These are phyloP conservation scores for Naematelia encephala DNA, from an alignment of 768 basidiomycete species.

Conservation along the genomic window DNA sequence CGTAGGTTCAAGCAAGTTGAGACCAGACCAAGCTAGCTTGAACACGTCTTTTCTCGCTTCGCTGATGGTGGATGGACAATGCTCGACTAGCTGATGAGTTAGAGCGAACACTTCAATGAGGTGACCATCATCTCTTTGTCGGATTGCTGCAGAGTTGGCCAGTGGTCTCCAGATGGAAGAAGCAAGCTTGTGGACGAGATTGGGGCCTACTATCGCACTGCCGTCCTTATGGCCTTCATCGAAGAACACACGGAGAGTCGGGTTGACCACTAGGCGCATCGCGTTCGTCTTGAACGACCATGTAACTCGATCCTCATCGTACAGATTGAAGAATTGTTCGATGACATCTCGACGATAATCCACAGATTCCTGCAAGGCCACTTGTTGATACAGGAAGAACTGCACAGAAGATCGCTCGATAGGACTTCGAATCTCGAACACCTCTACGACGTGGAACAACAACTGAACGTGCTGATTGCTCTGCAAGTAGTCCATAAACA, in stretches of 20 bases:
- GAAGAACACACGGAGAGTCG: conserved; percentile 75
- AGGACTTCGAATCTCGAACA: conserved; percentile 74
- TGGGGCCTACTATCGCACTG: conserved; percentile 52
- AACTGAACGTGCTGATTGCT: conserved; percentile 77
- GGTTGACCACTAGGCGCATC: conserved; percentile 76
- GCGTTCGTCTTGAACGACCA: conserved; percentile 69
- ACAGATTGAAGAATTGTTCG: conserved; percentile 80
- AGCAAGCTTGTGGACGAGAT: conserved; percentile 65
- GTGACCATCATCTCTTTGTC: conserved; percentile 67
- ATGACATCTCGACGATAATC: conserved; percentile 73
- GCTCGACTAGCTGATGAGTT: conserved; percentile 81
- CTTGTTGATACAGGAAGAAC: conserved; percentile 80
- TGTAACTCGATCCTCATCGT: conserved; percentile 61
- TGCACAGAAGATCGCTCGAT: conserved; percentile 75
- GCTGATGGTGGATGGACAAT: conserved; percentile 72
- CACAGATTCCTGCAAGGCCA: conserved; percentile 67
- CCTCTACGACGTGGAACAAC: conserved; percentile 77
- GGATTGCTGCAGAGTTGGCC: conserved; percentile 51
- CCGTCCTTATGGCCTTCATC: conserved; percentile 57
- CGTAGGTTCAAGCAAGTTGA: conserved; percentile 76
- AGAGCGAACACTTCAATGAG: conserved; percentile 87
- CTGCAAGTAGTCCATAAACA: conserved; percentile 65
- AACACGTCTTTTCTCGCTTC: conserved; percentile 88
- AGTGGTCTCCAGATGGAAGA: conserved; percentile 68
- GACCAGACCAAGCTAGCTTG: conserved; percentile 86